Conservation (phyloP, 1,284 basidiomycete genomes). For the Pseudozyma pruni region DNA sequence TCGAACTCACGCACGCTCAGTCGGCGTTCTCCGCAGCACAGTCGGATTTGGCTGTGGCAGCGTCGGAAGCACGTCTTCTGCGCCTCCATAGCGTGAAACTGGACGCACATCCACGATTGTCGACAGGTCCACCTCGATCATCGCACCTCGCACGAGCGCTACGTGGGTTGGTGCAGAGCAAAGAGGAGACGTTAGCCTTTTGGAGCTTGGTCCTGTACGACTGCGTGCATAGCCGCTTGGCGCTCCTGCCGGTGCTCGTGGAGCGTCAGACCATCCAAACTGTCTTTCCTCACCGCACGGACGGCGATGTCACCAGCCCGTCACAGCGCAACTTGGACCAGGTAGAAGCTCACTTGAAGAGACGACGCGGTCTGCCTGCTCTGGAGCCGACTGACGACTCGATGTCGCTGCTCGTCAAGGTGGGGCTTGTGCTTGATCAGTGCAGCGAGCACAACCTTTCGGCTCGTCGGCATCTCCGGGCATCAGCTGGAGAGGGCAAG, state of each 20-base stretch:
- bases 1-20: slow-evolving; percentile 10
- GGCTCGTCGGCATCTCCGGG: background rate
- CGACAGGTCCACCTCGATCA: slow-evolving; percentile 1
- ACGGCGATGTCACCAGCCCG: background rate
- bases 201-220: slow-evolving; percentile 36
- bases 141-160: slow-evolving; percentile 25
- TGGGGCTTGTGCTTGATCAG: slow-evolving; percentile 24
- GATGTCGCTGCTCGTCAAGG: slow-evolving; percentile 27
- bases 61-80: slow-evolving; percentile 18
- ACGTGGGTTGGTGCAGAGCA: slow-evolving; percentile 21
- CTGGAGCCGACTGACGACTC: slow-evolving; percentile 12
- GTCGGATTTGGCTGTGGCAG: slow-evolving; percentile 11
- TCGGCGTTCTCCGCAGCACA: slow-evolving; percentile 4
- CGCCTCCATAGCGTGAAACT: slow-evolving; percentile 11
- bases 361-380: slow-evolving; percentile 15
- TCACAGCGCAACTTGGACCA: slow-evolving; percentile 3
- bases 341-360: slow-evolving; percentile 7
- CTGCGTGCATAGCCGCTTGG: slow-evolving; percentile 25
- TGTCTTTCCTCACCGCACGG: slow-evolving; percentile 13
- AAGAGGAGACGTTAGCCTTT: slow-evolving; percentile 18
- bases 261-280: slow-evolving; percentile 22
- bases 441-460: slow-evolving; percentile 19
- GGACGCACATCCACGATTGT: slow-evolving; percentile 11
- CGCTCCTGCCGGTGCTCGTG: slow-evolving; percentile 10
- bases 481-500: background rate